Conservation (phyloP, 306 rosid species). For the Sechiopsis laciniata region DNA sequence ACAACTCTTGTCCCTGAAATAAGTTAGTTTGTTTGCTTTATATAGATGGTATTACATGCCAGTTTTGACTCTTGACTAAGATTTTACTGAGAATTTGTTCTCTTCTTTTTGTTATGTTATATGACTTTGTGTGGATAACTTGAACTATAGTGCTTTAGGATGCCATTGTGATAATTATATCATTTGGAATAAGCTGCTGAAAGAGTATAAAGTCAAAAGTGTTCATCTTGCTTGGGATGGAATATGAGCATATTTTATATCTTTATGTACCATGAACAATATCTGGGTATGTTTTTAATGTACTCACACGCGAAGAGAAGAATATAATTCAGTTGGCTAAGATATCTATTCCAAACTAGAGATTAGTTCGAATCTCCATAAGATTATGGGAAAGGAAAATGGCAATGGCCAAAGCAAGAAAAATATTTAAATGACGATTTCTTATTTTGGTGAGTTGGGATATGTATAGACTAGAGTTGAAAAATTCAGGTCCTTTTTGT, state of each 20-base stretch:
- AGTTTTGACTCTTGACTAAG: background rate
- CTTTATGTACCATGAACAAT: too few relatives aligned
- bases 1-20: conserved; percentile 32
- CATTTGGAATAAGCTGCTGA: background rate
- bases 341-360: too few relatives aligned
- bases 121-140: background rate
- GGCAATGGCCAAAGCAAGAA: too few relatives aligned
- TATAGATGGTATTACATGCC: background rate
- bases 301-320: too few relatives aligned
- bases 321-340: too few relatives aligned
- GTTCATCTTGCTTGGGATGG: background rate
- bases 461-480: too few relatives aligned
- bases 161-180: background rate
- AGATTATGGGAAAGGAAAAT: too few relatives aligned
- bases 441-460: too few relatives aligned
- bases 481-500: too few relatives aligned
- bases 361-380: too few relatives aligned
- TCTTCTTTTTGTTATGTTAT: background rate
- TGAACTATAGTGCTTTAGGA: background rate
- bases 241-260: background rate
- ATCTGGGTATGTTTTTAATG: too few relatives aligned
- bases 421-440: too few relatives aligned
- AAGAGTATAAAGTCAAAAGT: background rate
- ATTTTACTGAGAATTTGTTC: conserved; percentile 4
- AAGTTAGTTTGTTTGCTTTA: conserved; percentile 29